phyloP scores from a whole-genome alignment of 1,284 basidiomycete species.

The Cryptococcus sp. region DNA sequence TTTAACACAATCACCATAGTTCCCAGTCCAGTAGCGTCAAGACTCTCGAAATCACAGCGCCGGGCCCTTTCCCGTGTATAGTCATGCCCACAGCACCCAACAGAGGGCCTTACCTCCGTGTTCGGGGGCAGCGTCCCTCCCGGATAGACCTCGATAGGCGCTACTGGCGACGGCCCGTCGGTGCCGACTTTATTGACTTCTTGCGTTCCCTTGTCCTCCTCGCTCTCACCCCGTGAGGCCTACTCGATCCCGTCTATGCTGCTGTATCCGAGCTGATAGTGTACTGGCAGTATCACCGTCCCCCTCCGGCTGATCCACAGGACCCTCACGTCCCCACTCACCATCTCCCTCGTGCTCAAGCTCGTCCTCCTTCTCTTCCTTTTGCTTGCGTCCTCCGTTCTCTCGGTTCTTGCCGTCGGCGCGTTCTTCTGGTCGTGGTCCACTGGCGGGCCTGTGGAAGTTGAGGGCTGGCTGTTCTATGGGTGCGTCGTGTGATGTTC shows the following conservation, averaged over 20 bases:
- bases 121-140: background rate
- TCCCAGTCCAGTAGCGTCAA: too few species aligned
- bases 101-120: too few species aligned
- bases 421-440: constrained; percentile 50
- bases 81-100: too few species aligned
- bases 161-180: constrained; percentile 2
- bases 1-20: too few species aligned
- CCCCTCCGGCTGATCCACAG: constrained; percentile 36
- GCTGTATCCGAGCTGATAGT: constrained; percentile 3
- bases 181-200: constrained; percentile 40
- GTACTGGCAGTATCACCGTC: constrained; percentile 30
- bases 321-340: constrained; percentile 43
- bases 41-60: too few species aligned
- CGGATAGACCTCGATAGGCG: background rate
- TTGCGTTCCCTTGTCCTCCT: constrained; percentile 27
- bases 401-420: constrained; percentile 44
- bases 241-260: background rate
- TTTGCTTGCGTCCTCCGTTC: constrained; percentile 32
- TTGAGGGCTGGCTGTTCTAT: constrained; percentile 49
- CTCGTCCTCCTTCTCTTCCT: constrained; percentile 37
- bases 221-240: constrained; percentile 34
- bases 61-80: too few species aligned
- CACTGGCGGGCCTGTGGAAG: constrained; percentile 43
- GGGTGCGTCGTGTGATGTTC: constrained; percentile 26
- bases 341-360: constrained; percentile 42